Evolutionary conservation across 1,139 yeast genomes (phyloP), one percentile per base, ranked within the genome.

Genomic region (Blastobotrys buckinghamii): DNA sequence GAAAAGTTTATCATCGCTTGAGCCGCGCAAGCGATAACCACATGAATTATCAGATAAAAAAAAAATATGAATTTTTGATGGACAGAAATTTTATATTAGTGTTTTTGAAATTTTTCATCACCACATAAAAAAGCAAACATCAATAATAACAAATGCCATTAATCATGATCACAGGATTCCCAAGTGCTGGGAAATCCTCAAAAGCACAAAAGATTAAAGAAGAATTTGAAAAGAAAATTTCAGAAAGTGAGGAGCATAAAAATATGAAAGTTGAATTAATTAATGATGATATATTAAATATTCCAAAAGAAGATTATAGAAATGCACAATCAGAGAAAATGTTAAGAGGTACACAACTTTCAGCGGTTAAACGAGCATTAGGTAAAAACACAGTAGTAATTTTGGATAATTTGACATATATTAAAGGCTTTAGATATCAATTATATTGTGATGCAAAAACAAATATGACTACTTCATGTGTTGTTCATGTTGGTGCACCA

Each of bases 391-490:
- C 78, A 29, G 75, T 92, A 42, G 97, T 92, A 1, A 80, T 92
- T 19, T 73, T 92, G 50, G 98, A 92, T 66, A 78, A 94, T 1
- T 71, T 89, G 62, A 83, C 89, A 22, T 94, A 94, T 63, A 94
- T 94, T 61, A 94, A 92, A 63, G 99, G 99, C 0, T 89, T 89
- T 63, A 73, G 98, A 52, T 92, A 94, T 66, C 99, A 92, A 66
- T 72, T 92, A 49, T 89, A 81, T 65, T 89, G 97, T 66, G 98
- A 92, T 64, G 92, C 96, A 36, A 90, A 90, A 61, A 85, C 90
- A 1, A 72, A 81, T 27, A 76, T 80, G 16, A 89, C 97, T 0
- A 84, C 94, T 1, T 85, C 87, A 56, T 85, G 95, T 62, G 85
- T 90, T 40, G 70, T 90, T 1, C 92, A 90, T 55, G 82, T 86